Conservation (phyloP, 2,329 filamentous ascomycete species). For the Pseudogymnoascus sp. region DNA sequence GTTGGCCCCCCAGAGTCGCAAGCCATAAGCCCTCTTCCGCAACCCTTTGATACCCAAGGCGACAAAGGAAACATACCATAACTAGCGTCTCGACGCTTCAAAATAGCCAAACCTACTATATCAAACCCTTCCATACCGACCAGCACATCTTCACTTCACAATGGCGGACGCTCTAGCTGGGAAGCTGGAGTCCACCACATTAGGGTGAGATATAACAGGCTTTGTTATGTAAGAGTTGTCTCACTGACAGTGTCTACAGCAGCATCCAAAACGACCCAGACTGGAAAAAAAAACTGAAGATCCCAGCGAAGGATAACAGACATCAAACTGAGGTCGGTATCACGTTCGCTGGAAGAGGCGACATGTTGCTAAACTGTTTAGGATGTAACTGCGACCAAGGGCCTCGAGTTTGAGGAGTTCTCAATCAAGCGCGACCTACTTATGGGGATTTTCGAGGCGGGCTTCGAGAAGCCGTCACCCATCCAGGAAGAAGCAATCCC, state of each 20-base stretch:
- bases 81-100: neutral
- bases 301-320: conserved; percentile 67
- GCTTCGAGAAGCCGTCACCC: conserved; percentile 96
- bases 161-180: conserved; percentile 45
- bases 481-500: conserved; percentile 99
- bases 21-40: neutral
- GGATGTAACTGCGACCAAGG: conserved; percentile 98
- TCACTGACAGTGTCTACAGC: conserved; percentile 39
- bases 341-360: conserved; percentile 7
- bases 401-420: conserved; percentile 96
- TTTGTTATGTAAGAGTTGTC: conserved; percentile 27
- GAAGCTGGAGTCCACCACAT: conserved; percentile 48
- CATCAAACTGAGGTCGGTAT: conserved; percentile 68
- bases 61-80: conserved; percentile 6
- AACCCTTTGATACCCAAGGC: conserved; percentile 3
- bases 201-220: conserved; percentile 37
- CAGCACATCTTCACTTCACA: conserved; percentile 17
- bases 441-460: conserved; percentile 99
- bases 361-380: conserved; percentile 31
- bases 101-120: neutral
- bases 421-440: conserved; percentile 88
- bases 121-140: neutral
- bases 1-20: neutral
- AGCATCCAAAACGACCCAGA: conserved; percentile 47
- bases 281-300: conserved; percentile 68